Evolutionary conservation across 306 rosid genomes (phyloP).

Genomic region (Oxytropis ochrocephala): DNA sequence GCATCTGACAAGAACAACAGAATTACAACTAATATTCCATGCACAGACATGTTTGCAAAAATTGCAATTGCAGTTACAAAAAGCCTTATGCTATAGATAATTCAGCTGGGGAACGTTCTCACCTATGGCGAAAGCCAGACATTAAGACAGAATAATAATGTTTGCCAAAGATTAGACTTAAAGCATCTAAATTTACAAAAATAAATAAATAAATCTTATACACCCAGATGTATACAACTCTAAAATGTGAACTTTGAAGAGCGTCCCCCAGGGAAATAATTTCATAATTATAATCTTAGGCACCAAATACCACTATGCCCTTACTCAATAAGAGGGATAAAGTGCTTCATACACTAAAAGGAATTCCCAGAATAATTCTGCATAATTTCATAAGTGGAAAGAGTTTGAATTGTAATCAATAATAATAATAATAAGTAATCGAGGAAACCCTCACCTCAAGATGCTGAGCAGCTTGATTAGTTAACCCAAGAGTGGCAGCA

Average conservation of each 20-base stretch:
- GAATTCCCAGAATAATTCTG: neutral
- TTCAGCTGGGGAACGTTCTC: neutral
- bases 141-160: neutral
- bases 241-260: neutral
- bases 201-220: neutral
- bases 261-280: no score
- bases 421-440: neutral
- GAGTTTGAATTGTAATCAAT: neutral
- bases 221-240: neutral
- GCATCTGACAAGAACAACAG: neutral
- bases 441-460: slow-evolving; percentile 65
- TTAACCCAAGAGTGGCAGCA: slow-evolving; percentile 94
- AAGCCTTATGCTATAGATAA: neutral
- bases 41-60: neutral
- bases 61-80: neutral
- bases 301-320: neutral
- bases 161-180: neutral
- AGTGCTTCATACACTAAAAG: neutral
- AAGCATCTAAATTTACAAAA: neutral
- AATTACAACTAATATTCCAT: neutral
- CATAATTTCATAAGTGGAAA: slow-evolving; percentile 1
- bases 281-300: neutral
- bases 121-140: neutral
- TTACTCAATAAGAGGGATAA: neutral
- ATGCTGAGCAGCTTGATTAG: slow-evolving; percentile 79